Evolutionary conservation across 331 rosid genomes (phyloP).

Genomic region (Saraca asoca): DNA sequence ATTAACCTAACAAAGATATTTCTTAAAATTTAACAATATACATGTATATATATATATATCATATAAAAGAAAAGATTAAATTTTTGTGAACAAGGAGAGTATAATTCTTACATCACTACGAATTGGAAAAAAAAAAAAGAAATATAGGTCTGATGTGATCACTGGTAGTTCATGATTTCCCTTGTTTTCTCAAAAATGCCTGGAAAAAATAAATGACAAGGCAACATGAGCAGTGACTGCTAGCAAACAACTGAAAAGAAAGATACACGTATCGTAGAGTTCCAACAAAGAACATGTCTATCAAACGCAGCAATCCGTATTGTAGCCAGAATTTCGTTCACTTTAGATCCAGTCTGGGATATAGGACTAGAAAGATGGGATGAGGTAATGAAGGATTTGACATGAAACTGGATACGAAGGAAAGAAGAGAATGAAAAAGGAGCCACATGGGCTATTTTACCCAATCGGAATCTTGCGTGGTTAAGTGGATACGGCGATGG

Average conservation of each 20-base stretch:
- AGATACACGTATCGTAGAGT: background rate
- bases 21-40: too few species aligned
- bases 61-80: too few species aligned
- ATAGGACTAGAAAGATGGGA: background rate
- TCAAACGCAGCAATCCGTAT: background rate
- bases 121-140: background rate
- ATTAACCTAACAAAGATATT: too few species aligned
- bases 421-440: background rate
- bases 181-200: background rate
- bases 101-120: background rate
- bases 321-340: background rate
- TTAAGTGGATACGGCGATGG: too few species aligned
- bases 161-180: background rate
- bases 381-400: background rate
- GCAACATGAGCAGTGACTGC: background rate
- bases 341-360: background rate
- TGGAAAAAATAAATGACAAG: background rate
- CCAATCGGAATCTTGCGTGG: background rate
- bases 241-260: background rate
- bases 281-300: background rate
- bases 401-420: background rate
- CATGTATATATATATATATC: too few species aligned
- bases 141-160: background rate
- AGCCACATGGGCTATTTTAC: too few species aligned
- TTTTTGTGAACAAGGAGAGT: background rate